Conservation (phyloP, 306 rosid genomes). For the Arachis stenosperma region DNA sequence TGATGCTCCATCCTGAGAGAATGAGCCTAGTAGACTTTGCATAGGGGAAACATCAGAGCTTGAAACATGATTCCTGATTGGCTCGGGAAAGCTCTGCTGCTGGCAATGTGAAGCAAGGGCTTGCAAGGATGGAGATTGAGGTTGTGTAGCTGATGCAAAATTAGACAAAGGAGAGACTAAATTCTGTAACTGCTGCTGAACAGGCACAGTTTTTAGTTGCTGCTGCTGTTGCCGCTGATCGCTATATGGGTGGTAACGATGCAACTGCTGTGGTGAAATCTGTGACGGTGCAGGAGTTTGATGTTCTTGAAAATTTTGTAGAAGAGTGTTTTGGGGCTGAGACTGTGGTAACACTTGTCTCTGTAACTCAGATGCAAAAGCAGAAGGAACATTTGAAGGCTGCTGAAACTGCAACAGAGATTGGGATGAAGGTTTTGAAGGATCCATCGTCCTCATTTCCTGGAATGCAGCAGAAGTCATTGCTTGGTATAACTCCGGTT, state of each 20-base stretch:
- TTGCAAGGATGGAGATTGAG: slow-evolving; percentile 69
- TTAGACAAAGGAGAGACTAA: slow-evolving; percentile 65
- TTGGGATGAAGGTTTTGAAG: slow-evolving; percentile 58
- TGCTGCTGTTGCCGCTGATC: slow-evolving; percentile 54
- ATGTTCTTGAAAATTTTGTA: slow-evolving; percentile 59
- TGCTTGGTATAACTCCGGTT: slow-evolving; percentile 80
- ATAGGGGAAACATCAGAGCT: slow-evolving; percentile 67
- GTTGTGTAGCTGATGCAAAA: slow-evolving; percentile 60
- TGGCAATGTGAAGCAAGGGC: slow-evolving; percentile 65
- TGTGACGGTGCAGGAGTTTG: slow-evolving; percentile 53
- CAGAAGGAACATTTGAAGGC: slow-evolving; percentile 56
- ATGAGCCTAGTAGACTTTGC: slow-evolving; percentile 72
- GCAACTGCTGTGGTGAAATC: slow-evolving; percentile 63
- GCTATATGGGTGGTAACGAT: slow-evolving; percentile 64
- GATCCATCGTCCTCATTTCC: slow-evolving; percentile 74
- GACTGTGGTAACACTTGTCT: slow-evolving; percentile 74
- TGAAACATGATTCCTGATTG: slow-evolving; percentile 58
- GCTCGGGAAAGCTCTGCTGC: slow-evolving; percentile 66
- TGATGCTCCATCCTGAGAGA: slow-evolving; percentile 67
- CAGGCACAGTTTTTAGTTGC: slow-evolving; percentile 56
- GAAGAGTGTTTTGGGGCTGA: slow-evolving; percentile 64
- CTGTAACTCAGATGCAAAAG: slow-evolving; percentile 63
- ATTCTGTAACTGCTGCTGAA: slow-evolving; percentile 67
- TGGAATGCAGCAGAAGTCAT: slow-evolving; percentile 89
- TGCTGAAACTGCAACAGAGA: slow-evolving; percentile 79